Evolutionary conservation across 495 filamentous ascomycete species (phyloP), one percentile per base, ranked within the genome.

Genomic region (Penicillium lagena): DNA sequence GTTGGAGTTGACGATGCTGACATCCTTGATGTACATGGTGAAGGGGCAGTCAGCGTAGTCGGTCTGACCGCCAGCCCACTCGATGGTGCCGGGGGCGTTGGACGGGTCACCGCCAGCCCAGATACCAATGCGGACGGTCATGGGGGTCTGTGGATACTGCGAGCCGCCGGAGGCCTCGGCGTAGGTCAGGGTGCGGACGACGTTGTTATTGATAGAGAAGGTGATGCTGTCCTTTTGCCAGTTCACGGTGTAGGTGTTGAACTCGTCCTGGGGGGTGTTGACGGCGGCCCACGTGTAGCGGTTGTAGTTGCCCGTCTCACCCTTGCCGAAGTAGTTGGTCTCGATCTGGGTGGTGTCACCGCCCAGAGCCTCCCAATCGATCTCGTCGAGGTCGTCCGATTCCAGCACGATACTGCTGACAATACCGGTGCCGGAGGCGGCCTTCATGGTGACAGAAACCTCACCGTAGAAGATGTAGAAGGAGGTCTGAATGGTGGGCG

Each of bases 261-360:
- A 95, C 7, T 66, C 58, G 5, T 62, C 70, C 61, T 91, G 83
- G 35, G 89, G 83, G 50, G 77, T 78, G 12, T 68, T 68, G 27
- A 85, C 72, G 2, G 57, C 49, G 46, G 75, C 68, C 52, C 73
- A 77, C 34, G 66, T 70, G 17, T 78, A 88, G 40, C 89, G 88
- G 68, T 95, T 81, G 59, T 90, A 95, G 15, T 75, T 75, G 12
- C 74, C 62, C 7, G 86, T 89, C 44, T 89, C 80, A 12, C 89
- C 93, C 72, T 96, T 95, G 60, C 89, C 87, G 58, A 95, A 98
- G 69, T 93, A 98, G 67, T 97, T 96, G 55, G 82, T 88, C 70
- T 96, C 84, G 12, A 94, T 82, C 46, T 83, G 64, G 43, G 56
- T 72, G 35, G 69, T 63, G 54, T 83, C 74, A n/a, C 76, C 75